Base-by-base conservation (phyloP, 495 filamentous ascomycete species). In the Neurospora africana region DNA sequence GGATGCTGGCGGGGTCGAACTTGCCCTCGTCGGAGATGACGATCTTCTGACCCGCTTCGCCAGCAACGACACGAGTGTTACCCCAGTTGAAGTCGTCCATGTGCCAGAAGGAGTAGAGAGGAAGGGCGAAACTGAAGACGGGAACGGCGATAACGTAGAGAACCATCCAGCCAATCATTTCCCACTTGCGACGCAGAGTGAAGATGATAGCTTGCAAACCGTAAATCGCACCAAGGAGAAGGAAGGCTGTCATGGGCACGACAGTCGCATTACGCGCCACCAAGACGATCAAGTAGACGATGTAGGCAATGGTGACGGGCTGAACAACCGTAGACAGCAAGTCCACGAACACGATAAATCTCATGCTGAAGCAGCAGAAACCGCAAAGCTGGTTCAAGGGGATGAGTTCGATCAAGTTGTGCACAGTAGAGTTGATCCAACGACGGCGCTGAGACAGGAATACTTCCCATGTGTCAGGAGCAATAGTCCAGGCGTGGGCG, bases 1-100 rank as follows among this genome's bases (percentile, higher is more conserved):
- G 95, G 74, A 99, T 98, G 43, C 89, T 91, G 11, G 87, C 84
- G 13, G 96, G 95, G 80, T 99, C 95, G 80, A 98, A 99, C 83
- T 97, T 98, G 82, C 95, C 96, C 83, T 99, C 95, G 79, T 99
- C 95, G 2, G 93, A 92, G 74, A 99, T 92, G 78, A 99, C 89
- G 74, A 98, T 83, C 84, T 98, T 94, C 77, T 91, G 88, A 69
- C 95, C 95, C 78, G 91, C 91, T 81, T 98, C 95, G 79, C 95
- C 95, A n/a, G 92, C 97, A 74, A 99, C 94, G 53, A 99, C 86
- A 87, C 94, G 93, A 38, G 94, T 98, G 80, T 97, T 98, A 81
- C 94, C 94, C 94, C 94, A 98, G 75, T 89, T 91, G 88, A 99
- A 99, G 85, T 99, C 95, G 80, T 99, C 95, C 95, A 98, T 98